Conservation (phyloP, 129 eudicot species). For the Escallonia herrerae region DNA sequence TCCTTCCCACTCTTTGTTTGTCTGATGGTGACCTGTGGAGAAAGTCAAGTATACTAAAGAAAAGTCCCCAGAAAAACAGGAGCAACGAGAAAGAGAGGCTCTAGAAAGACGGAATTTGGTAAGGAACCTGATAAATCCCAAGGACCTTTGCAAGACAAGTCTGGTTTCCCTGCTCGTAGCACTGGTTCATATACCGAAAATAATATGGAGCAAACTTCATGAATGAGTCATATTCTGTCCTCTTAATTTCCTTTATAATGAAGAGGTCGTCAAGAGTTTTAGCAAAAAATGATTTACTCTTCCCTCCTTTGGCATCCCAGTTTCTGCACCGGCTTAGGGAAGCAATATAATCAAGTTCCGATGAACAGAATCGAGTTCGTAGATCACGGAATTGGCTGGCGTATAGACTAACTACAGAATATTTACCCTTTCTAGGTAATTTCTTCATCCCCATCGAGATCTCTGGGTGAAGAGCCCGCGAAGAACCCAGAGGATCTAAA, state of each 20-base stretch:
- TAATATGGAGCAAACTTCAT: conserved; percentile 65
- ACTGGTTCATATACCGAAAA: conserved; percentile 66
- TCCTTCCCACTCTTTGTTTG: conserved; percentile 51
- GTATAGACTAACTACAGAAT: conserved; percentile 61
- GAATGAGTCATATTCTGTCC: conserved; percentile 71
- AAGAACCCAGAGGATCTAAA: conserved; percentile 44
- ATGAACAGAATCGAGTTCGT: conserved; percentile 65
- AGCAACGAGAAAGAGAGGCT: too few species aligned
- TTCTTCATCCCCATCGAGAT: conserved; percentile 60
- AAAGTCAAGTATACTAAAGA: background rate
- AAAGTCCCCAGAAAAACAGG: background rate
- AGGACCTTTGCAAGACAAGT: conserved; percentile 95
- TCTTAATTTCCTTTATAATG: conserved; percentile 81
- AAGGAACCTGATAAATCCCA: conserved; percentile 83
- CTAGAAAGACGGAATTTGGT: background rate
- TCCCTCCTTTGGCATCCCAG: conserved; percentile 98
- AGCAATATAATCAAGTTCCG: conserved; percentile 74
- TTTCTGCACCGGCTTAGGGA: conserved; percentile 78
- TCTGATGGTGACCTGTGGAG: conserved; percentile 57
- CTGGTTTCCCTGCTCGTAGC: conserved; percentile 62
- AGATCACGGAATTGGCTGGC: conserved; percentile 61
- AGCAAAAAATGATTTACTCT: conserved; percentile 84
- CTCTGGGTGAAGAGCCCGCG: conserved; percentile 42
- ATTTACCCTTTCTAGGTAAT: conserved; percentile 42
- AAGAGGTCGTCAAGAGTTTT: conserved; percentile 86